A percentile compares a stretch with the other conserved stretches of the same genome.
Evolutionary conservation across 805 yeast species (phyloP).

Genomic region (Kregervanrija pseudodelftensis): DNA sequence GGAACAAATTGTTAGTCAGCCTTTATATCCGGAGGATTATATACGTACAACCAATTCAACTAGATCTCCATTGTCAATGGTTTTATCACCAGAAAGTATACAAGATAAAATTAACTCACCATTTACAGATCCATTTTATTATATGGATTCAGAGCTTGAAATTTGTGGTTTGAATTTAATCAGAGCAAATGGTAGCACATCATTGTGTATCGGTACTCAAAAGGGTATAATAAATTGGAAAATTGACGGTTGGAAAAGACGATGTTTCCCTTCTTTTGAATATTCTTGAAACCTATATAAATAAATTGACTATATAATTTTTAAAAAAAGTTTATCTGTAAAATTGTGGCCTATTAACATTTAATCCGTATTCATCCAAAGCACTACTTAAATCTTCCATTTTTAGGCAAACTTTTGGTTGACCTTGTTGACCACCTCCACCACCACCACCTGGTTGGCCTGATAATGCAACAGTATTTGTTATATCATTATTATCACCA

Average conservation of each 20-base stretch:
- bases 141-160: constrained; percentile 30
- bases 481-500: constrained; percentile 23
- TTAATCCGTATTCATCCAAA: constrained; percentile 74
- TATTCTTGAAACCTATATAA: constrained; percentile 25
- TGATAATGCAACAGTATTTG: constrained; percentile 7
- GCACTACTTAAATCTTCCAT: constrained; percentile 93
- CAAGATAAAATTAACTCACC: constrained; percentile 2
- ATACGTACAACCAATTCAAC: background rate
- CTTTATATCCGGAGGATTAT: background rate
- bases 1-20: background rate
- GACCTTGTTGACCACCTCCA: constrained; percentile 15
- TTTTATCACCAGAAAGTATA: background rate
- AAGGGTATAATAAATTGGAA: constrained; percentile 67
- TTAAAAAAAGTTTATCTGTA: constrained; percentile 48
- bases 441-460: constrained; percentile 21
- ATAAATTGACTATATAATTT: background rate
- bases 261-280: constrained; percentile 52
- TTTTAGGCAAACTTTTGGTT: constrained; percentile 70
- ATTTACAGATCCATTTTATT: constrained; percentile 14
- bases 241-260: constrained; percentile 55
- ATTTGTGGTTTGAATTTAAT: constrained; percentile 59
- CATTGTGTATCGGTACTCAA: constrained; percentile 54
- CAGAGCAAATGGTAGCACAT: constrained; percentile 35
- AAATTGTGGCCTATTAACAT: constrained; percentile 87
- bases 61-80: background rate